Percentiles rank a stretch among this genome's conserved stretches.
Conservation (phyloP, 192 early-diverging fungal genomes). For the Piromyces finnis region DNA sequence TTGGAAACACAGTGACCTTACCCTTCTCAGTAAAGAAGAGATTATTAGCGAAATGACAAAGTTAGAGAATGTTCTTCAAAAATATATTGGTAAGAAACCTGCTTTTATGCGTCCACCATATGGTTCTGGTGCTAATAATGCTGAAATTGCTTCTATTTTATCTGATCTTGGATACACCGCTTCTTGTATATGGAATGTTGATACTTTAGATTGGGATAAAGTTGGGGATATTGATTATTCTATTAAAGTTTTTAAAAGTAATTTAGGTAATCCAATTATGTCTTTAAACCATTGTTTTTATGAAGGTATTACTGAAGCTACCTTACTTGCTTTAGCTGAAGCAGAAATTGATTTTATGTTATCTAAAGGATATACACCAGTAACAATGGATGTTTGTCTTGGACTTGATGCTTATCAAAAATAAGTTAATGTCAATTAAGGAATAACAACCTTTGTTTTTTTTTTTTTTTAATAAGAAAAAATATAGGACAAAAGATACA, state of each 20-base stretch:
- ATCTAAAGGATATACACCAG: background rate
- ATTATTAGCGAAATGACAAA: background rate
- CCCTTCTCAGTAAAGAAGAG: background rate
- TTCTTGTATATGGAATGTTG: background rate
- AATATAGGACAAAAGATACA: no score
- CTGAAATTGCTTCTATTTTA: background rate
- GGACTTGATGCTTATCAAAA: background rate
- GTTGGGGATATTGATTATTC: background rate
- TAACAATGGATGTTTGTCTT: background rate
- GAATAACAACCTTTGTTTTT: no score
- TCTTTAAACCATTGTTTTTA: background rate
- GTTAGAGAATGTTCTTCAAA: background rate
- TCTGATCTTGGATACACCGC: background rate
- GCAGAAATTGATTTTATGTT: background rate
- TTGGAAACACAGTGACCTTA: background rate
- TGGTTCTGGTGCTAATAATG: background rate
- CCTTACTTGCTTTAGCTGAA: background rate
- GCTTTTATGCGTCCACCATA: conserved; percentile 1
- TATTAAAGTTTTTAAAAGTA: background rate
- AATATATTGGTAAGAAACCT: background rate
- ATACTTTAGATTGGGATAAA: background rate
- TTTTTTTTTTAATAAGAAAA: no score
- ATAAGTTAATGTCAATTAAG: no score
- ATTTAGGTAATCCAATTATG: background rate
- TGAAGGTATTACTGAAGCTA: background rate